Base-by-base conservation (phyloP, 768 basidiomycete genomes). In the Asterophora lycoperdoides region DNA sequence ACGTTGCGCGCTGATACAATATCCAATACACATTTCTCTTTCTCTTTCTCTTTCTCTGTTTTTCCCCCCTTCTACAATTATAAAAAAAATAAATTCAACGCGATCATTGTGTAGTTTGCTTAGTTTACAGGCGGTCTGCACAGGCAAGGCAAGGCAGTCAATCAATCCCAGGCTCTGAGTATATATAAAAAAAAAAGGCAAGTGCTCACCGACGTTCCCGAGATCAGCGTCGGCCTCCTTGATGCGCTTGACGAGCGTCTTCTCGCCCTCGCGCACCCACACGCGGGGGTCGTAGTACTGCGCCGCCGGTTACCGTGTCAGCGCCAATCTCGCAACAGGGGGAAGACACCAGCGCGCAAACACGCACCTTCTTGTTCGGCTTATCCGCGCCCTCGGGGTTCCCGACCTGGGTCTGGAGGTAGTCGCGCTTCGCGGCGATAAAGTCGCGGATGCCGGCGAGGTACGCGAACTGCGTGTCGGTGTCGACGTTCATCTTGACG, bases 401-500 rank as follows among this genome's bases (percentile, higher is more conserved):
- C 42, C 95, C 95, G 55, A 98, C 92, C 67, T 99, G 95, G 26
- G 82, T 76, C 63, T 80, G 66, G 58, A 99, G 78, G 74, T 96
- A 98, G 52, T 79, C 95, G n/a, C n/a, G n/a, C 59, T 84, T 81
- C 81, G 90, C 96, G 56, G 81, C 59, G 62, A 98, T 67, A 65
- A 94, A 98, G 76, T 99, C 88, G 61, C 89, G 76, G 69, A 93
- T 89, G 63, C 93, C 93, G 48, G 63, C 56, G 51, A 95, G 81
- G 71, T 97, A 97, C 9, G 95, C 93, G 64, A 84, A 94, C 65
- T 93, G 91, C 13, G 86, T 89, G 70, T 93, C 89, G 51, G 93
- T 97, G 68, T 95, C 93, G 51, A 96, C 92, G 75, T 98, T 97
- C 94, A 98, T 98, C 79, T 99, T 99, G 65, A 98, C 85, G 35